phyloP scores from a whole-genome alignment of 768 basidiomycete species.

The Amanita inopinata region DNA sequence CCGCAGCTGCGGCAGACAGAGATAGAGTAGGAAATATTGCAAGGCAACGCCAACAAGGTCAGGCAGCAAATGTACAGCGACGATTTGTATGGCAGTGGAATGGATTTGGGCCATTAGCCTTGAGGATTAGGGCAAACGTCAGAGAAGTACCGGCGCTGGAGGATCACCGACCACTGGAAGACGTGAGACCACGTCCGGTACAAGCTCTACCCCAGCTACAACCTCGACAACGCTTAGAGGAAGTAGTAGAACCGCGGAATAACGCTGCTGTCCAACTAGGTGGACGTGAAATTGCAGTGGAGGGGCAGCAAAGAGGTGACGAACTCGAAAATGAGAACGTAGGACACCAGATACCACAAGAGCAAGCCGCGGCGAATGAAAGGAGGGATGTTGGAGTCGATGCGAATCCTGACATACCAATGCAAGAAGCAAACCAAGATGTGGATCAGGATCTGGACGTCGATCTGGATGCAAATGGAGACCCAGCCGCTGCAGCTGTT shows the following conservation, averaged over 20 bases:
- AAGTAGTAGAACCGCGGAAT: neutral
- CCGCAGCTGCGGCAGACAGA: slow-evolving; percentile 5
- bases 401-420: too few relatives aligned
- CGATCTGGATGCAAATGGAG: slow-evolving; percentile 21
- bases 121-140: slow-evolving; percentile 6
- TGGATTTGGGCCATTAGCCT: slow-evolving; percentile 6
- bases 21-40: neutral
- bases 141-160: neutral
- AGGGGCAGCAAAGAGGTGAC: slow-evolving; percentile 1
- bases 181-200: too few relatives aligned
- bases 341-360: too few relatives aligned
- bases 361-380: too few relatives aligned
- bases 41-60: too few relatives aligned
- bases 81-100: slow-evolving; percentile 12
- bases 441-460: slow-evolving; percentile 14
- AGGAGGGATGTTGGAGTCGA: too few relatives aligned
- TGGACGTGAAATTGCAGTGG: neutral
- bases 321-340: slow-evolving; percentile 17
- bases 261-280: neutral
- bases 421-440: neutral
- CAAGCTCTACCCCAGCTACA: neutral
- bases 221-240: neutral
- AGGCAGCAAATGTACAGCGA: neutral
- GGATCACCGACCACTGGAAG: too few relatives aligned
- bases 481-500: slow-evolving; percentile 32